Conservation (phyloP, 768 basidiomycete genomes). For the Cantharellus anzutake region DNA sequence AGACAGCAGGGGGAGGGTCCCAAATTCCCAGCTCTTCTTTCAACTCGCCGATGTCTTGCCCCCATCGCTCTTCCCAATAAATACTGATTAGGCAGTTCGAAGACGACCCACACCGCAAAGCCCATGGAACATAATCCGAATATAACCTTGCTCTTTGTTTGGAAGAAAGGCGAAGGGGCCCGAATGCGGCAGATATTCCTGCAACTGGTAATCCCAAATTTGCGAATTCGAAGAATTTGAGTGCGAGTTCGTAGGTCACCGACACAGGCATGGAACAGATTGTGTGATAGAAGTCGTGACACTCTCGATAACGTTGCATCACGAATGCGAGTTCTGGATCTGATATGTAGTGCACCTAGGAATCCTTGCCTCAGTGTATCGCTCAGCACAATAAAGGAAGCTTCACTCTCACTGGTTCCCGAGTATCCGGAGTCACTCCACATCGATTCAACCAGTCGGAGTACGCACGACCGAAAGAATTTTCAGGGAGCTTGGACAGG, state of each 20-base stretch:
- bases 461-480: constrained; percentile 75
- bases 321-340: constrained; percentile 95
- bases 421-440: constrained; percentile 81
- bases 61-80: constrained; percentile 95
- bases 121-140: constrained; percentile 84
- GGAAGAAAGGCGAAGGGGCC: constrained; percentile 47
- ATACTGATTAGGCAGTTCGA: constrained; percentile 67
- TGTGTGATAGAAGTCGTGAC: constrained; percentile 94
- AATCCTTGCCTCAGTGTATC: neutral
- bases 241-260: constrained; percentile 77
- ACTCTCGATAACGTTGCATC: constrained; percentile 95
- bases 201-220: constrained; percentile 86
- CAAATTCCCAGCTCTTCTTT: constrained; percentile 70
- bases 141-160: constrained; percentile 37
- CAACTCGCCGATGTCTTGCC: constrained; percentile 61
- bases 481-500: constrained; percentile 48
- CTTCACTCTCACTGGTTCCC: constrained; percentile 49
- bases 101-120: constrained; percentile 59
- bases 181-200: constrained; percentile 57
- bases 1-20: constrained; percentile 59
- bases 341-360: constrained; percentile 80
- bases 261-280: constrained; percentile 76
- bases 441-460: constrained; percentile 77
- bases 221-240: constrained; percentile 87
- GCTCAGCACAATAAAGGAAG: neutral